Base-by-base conservation (phyloP, 345 rosid species). In the Eucalyptus marginata region DNA sequence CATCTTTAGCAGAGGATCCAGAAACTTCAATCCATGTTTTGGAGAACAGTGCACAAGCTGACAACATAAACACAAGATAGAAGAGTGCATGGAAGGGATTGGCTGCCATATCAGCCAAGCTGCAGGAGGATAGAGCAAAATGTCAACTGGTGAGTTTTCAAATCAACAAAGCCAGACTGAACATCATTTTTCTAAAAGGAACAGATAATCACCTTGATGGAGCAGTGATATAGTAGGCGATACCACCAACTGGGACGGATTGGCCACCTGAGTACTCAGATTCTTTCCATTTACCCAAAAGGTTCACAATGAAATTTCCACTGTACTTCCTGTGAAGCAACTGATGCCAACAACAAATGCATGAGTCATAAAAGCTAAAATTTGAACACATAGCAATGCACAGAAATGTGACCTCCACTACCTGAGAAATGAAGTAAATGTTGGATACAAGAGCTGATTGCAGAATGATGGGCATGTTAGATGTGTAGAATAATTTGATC, bases 1-100 rank as follows among this genome's bases (percentile, higher is more conserved):
- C 98, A 88, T 96, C 97, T 90, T 79, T 95, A 15, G 98, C 98
- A 71, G 97, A 95, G 50, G 98, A 96, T 49, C 98, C 98, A 50
- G 97, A 96, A 86, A 96, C 98, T 90, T 96, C 98, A 90, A 96
- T 96, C 98, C 98, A 96, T 68, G 98, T 95, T 90, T 96, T 96
- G 86, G 98, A 96, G 94, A 96, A 96, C 52, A 96, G 93, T 25
- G 98, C 98, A 90, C 98, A 96, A 2, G 98, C 98, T 4, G 96
- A 91, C 87, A 96, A 89, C 98, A 96, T 96, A 89, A 96, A 96
- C 40, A 95, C 95, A 1, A 96, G 93, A 91, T 95, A 96, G 92
- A 96, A 96, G 86, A 96, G 88, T 25, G 98, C 98, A 92, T 96
- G 98, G 96, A 96, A 96, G 27, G 97, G 98, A 92, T 96, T 94